A percentile compares a stretch with the other conserved stretches of the same genome.
Evolutionary conservation across 169 alveolate genomes (phyloP).

Genomic region (Eimeria falciformis): DNA sequence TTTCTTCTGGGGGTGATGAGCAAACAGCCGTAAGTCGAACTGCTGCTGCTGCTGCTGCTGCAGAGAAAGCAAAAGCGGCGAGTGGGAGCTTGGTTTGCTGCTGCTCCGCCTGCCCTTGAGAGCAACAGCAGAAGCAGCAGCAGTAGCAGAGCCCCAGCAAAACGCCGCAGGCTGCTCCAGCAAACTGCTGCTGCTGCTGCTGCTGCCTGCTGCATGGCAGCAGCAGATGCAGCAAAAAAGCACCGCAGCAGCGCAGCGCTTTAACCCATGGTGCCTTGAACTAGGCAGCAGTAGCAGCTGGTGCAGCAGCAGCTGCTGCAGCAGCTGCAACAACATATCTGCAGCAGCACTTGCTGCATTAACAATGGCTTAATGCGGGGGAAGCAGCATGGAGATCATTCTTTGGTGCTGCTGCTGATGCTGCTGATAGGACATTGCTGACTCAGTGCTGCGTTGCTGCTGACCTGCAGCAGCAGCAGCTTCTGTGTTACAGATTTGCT

Average conservation of each 20-base stretch:
- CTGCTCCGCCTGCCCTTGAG: not conserved
- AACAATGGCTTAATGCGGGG: not conserved
- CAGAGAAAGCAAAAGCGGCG: not conserved
- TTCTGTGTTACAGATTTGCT: not conserved
- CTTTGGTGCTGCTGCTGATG: not conserved
- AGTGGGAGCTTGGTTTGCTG: no score
- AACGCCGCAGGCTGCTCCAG: not conserved
- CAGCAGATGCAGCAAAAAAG: not conserved
- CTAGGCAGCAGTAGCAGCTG: not conserved
- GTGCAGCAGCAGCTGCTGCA: not conserved
- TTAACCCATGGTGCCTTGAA: not conserved
- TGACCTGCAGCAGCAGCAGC: not conserved
- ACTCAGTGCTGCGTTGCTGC: conserved; percentile 12
- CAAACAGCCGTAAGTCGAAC: conserved; percentile 21
- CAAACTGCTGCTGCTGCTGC: not conserved
- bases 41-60: conserved; percentile 70
- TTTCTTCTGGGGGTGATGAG: conserved; percentile 50
- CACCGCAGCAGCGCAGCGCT: not conserved
- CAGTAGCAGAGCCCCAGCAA: not conserved
- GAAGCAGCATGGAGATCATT: not conserved
- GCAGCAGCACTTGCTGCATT: not conserved
- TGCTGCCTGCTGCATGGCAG: not conserved
- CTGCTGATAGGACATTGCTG: not conserved
- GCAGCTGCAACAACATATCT: not conserved
- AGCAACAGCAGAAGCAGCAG: not conserved